phyloP scores from a whole-genome alignment of 2,329 filamentous ascomycete species.

The Trichoderma simmonsii region DNA sequence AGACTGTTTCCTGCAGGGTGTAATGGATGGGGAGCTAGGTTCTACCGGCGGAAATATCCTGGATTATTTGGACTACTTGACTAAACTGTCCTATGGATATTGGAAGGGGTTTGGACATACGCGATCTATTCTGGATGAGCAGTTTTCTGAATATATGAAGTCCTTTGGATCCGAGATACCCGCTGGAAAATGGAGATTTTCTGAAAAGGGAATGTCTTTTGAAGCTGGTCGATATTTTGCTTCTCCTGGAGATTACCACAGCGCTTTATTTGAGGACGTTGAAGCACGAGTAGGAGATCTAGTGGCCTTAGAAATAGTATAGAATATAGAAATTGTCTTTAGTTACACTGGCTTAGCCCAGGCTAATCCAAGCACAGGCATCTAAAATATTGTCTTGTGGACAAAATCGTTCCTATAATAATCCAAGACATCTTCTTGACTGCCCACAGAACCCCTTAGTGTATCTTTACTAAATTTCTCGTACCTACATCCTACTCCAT shows the following conservation, averaged over 20 bases:
- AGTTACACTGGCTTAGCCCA: not conserved
- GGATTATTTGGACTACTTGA: not conserved
- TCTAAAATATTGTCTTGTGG: not conserved
- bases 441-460: not conserved
- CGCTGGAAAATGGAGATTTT: not conserved
- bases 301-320: not conserved
- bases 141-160: too few species aligned
- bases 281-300: not conserved
- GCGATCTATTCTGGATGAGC: too few species aligned
- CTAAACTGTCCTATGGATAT: not conserved
- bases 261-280: not conserved
- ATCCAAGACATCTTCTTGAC: not conserved
- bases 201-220: not conserved
- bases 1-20: not conserved
- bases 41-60: not conserved
- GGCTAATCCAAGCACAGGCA: not conserved
- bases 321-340: not conserved
- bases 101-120: too few species aligned
- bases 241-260: not conserved
- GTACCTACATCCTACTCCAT: not conserved
- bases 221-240: not conserved
- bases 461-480: not conserved
- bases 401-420: not conserved
- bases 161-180: too few species aligned
- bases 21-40: not conserved